Conservation (phyloP, 306 rosid species). For the Prinsepia uniflora region DNA sequence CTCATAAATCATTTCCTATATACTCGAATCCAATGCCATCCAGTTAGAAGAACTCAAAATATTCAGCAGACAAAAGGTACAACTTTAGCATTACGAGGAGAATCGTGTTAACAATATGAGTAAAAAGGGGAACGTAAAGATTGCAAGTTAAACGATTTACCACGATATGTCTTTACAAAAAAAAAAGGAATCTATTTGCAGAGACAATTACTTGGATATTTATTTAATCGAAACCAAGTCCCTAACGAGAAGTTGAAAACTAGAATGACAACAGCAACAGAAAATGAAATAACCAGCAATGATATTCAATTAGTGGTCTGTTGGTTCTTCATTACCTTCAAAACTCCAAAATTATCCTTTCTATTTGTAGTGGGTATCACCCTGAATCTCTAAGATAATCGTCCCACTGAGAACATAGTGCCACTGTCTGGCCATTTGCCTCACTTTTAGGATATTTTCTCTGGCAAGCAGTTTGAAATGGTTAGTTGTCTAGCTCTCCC, state of each 20-base stretch:
- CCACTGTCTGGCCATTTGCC: slow-evolving; percentile 25
- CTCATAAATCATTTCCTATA: slow-evolving; percentile 44
- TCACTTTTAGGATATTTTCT: slow-evolving; percentile 29
- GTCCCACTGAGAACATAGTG: slow-evolving; percentile 49
- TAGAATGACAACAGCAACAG: neutral
- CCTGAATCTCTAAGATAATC: slow-evolving; percentile 42
- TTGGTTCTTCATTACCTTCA: slow-evolving; percentile 19
- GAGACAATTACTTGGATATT: neutral
- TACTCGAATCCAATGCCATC: neutral
- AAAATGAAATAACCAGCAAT: neutral
- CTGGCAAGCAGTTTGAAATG: slow-evolving; percentile 40
- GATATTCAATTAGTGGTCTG: neutral
- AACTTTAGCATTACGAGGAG: no score
- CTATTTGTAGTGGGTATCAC: slow-evolving; percentile 55
- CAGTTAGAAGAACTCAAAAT: neutral
- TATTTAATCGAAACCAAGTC: neutral
- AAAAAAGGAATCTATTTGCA: neutral
- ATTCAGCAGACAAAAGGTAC: no score
- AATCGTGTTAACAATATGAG: no score
- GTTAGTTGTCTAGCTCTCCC: slow-evolving; percentile 50
- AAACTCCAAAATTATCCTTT: slow-evolving; percentile 15
- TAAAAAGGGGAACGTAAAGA: neutral
- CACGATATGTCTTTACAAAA: neutral
- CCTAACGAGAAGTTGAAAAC: neutral
- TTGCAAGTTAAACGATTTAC: neutral